Conservation (phyloP, 176 grass and related monocot genomes). For the Aegilops umbellulata region DNA sequence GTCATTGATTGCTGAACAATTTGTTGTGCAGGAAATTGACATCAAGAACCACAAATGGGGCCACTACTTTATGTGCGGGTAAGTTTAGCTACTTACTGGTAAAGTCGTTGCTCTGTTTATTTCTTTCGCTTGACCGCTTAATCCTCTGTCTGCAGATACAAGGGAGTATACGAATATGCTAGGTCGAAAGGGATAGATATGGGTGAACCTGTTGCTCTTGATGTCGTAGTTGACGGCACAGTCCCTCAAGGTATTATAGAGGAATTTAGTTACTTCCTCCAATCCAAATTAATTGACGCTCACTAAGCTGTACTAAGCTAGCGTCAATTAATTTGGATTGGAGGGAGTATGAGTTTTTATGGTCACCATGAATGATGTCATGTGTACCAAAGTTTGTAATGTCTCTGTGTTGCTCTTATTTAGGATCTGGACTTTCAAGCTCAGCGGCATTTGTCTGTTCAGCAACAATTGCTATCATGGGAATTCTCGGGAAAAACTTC, state of each 20-base stretch:
- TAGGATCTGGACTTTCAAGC: constrained; percentile 93
- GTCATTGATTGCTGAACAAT: background rate
- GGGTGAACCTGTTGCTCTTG: constrained; percentile 58
- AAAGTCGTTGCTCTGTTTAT: background rate
- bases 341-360: constrained; percentile 19
- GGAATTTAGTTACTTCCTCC: too few species aligned
- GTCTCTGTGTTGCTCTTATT: background rate
- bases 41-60: constrained; percentile 96
- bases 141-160: constrained; percentile 60
- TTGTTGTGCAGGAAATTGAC: constrained; percentile 77
- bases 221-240: constrained; percentile 86
- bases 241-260: constrained; percentile 67
- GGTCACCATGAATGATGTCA: background rate
- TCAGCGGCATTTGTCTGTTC: constrained; percentile 99
- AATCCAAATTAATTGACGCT: too few species aligned
- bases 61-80: constrained; percentile 98
- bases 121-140: background rate
- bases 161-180: constrained; percentile 78
- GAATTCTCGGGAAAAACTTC: constrained; percentile 68
- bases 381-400: background rate
- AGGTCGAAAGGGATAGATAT: constrained; percentile 74
- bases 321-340: too few species aligned
- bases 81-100: constrained; percentile 25
- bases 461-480: constrained; percentile 92
- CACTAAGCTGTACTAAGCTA: too few species aligned